These are phyloP conservation scores for Solanum neorickii DNA, from an alignment of 257 asterid genomes.

Conservation along the genomic window DNA sequence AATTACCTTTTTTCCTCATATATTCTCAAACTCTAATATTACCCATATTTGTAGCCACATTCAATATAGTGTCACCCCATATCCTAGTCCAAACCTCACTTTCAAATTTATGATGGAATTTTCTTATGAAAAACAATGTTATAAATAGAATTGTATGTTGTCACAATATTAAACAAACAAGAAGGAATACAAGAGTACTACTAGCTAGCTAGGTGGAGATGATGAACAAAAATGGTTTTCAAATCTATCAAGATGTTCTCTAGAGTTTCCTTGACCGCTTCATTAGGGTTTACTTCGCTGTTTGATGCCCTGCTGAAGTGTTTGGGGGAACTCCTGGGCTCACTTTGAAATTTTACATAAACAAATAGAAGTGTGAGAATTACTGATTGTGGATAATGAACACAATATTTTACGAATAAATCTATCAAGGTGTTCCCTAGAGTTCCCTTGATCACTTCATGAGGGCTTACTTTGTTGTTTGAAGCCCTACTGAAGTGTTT, in stretches of 20 bases:
- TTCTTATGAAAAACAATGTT: too few relatives aligned
- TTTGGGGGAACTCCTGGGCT: slow-evolving; percentile 19
- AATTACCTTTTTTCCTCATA: too few relatives aligned
- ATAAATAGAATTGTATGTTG: too few relatives aligned
- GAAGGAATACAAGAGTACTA: too few relatives aligned
- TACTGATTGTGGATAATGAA: too few relatives aligned
- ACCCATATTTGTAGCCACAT: too few relatives aligned
- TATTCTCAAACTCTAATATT: too few relatives aligned
- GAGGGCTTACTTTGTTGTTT: neutral
- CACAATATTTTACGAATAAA: too few relatives aligned
- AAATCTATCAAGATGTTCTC: slow-evolving; percentile 7
- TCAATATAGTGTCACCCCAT: too few relatives aligned
- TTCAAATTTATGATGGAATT: too few relatives aligned
- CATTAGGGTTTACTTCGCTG: neutral
- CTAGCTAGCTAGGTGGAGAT: neutral
- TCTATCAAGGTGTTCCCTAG: neutral
- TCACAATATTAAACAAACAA: too few relatives aligned
- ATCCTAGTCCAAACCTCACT: too few relatives aligned
- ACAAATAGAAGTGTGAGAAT: neutral
- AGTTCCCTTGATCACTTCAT: neutral
- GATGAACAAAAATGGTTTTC: neutral
- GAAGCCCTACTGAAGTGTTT: slow-evolving; percentile 16
- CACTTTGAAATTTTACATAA: neutral
- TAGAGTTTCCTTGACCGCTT: slow-evolving; percentile 20
- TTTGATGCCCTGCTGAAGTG: slow-evolving; percentile 11